These are phyloP conservation scores for Diutina sp. DNA, from an alignment of 1,139 yeast species.

Conservation along the genomic window DNA sequence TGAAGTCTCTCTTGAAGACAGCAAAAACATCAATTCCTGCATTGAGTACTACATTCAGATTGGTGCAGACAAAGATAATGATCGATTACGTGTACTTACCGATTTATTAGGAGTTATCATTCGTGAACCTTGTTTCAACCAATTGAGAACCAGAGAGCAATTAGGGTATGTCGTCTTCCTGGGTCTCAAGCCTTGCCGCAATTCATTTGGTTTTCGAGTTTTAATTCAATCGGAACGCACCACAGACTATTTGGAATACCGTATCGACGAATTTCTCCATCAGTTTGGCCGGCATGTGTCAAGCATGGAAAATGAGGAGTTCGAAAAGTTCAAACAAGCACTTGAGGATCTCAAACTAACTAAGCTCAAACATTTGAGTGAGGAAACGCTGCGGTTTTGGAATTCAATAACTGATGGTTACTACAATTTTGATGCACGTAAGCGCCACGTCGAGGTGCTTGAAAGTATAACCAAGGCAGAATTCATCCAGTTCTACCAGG, in stretches of 20 bases:
- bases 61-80: slow-evolving; percentile 28
- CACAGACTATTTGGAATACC: slow-evolving; percentile 58
- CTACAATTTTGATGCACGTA: slow-evolving; percentile 56
- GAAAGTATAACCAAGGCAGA: slow-evolving; percentile 42
- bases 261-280: slow-evolving; percentile 58
- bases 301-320: slow-evolving; percentile 46
- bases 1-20: slow-evolving; percentile 45
- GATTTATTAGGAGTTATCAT: slow-evolving; percentile 62
- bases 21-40: slow-evolving; percentile 70
- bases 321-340: slow-evolving; percentile 45
- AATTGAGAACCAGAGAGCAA: slow-evolving; percentile 86
- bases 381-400: slow-evolving; percentile 62
- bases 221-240: slow-evolving; percentile 78
- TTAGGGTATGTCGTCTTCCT: slow-evolving; percentile 84
- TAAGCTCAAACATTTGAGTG: slow-evolving; percentile 63
- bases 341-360: slow-evolving; percentile 53
- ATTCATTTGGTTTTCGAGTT: slow-evolving; percentile 68
- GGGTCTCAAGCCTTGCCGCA: slow-evolving; percentile 54
- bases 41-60: slow-evolving; percentile 69
- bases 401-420: slow-evolving; percentile 59
- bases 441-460: slow-evolving; percentile 44
- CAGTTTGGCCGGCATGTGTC: slow-evolving; percentile 14
- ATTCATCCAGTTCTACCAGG: slow-evolving; percentile 39
- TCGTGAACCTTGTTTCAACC: slow-evolving; percentile 81
- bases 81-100: slow-evolving; percentile 29